Evolutionary conservation across 805 yeast species (phyloP).

Genomic region (Komagataella populi): DNA sequence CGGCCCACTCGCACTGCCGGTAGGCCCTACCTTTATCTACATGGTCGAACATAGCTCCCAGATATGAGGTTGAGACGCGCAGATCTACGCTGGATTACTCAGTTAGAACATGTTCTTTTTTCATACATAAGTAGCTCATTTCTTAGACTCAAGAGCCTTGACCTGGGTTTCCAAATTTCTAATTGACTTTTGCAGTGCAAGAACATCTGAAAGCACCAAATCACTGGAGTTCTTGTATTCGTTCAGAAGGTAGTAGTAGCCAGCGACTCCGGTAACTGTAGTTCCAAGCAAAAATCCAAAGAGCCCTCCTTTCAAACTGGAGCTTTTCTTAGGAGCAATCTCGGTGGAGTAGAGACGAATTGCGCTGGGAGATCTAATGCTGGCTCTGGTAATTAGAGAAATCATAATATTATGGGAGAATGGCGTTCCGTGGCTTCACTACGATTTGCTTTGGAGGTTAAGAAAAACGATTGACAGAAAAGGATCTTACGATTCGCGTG

Average conservation of each 20-base stretch:
- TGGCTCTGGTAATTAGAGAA: neutral
- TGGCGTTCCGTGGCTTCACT: neutral
- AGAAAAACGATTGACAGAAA: neutral
- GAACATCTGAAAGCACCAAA: conserved; percentile 63
- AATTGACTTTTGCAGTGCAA: conserved; percentile 56
- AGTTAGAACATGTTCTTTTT: neutral
- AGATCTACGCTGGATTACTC: neutral
- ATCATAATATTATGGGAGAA: neutral
- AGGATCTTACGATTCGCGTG: neutral
- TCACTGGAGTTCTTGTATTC: conserved; percentile 63
- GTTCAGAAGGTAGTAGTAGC: conserved; percentile 68
- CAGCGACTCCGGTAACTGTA: conserved; percentile 56
- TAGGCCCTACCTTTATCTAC: no score
- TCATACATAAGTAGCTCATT: conserved; percentile 6
- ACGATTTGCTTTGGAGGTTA: neutral
- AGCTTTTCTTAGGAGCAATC: conserved; percentile 7
- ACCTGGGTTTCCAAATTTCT: conserved; percentile 58
- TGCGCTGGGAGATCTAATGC: neutral
- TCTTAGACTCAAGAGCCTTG: conserved; percentile 36
- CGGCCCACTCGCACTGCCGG: no score
- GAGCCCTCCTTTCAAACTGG: conserved; percentile 28
- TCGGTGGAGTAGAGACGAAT: neutral
- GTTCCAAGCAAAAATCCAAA: conserved; percentile 75
- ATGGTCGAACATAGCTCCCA: no score
- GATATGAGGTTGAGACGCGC: neutral